Base-by-base conservation (phyloP, 768 basidiomycete species). In the Serendipita sp. region DNA sequence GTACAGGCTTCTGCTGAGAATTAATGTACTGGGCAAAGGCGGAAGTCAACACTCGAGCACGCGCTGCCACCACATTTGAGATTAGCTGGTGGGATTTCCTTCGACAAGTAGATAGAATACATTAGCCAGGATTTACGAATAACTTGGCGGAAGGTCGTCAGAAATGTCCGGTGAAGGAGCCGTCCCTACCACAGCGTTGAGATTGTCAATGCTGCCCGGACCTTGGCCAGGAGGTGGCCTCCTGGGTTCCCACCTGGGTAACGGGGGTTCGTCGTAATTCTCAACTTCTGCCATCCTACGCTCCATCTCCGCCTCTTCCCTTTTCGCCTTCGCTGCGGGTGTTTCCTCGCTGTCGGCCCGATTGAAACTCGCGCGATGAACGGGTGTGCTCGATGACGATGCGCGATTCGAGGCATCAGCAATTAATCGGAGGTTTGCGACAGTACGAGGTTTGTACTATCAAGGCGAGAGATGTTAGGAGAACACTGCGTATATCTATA, bases 221-320 rank as follows among this genome's bases (percentile, higher is more conserved):
- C 53, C 53, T 24, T 31, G 13, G 17, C 53, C 53, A 22, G 53
- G 53, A 24, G 53, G 53, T 3, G 53, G 53, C 7, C 53, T 22
- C 30, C 53, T 26, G 9, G 53, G 53, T 28, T 58, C 53, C 53
- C 53, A 58, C 22, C 13, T 22, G 3, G 53, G 53, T n/a, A 58
- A 31, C 7, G 53, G 22, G 11, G 53, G 20, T 24, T 58, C 53
- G 22, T 58, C 53, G 17, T 48, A 48, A 7, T 5, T 9, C 9
- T 20, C 45, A 11, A 17, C 17, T 24, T 26, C 53, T 28, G 53
- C 53, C 53, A 28, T 26, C 30, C 11, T 31, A 9, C 53, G 20
- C 53, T 58, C 53, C 31, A 22, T 22, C 30, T 58, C 53, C 7
- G 53, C 53, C 24, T 58, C 53, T 58, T 58, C 53, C n/a, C 53